A percentile compares a stretch with the other conserved stretches of the same genome.
These are phyloP conservation scores for Tulasnella sp. DNA, from an alignment of 768 basidiomycete genomes.

Conservation along the genomic window DNA sequence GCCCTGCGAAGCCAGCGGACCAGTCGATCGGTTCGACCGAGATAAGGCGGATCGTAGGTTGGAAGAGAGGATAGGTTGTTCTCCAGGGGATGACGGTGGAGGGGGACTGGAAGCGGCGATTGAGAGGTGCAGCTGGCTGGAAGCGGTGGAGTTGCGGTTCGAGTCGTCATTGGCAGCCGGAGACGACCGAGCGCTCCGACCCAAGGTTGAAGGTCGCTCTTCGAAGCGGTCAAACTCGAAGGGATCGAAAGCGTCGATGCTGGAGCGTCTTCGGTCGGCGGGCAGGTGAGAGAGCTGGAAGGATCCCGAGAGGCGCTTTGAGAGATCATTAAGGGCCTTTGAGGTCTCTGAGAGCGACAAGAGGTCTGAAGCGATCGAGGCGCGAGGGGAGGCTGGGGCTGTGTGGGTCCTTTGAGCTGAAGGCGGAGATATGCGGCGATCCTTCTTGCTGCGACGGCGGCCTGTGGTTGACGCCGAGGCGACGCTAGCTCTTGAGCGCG, in stretches of 20 bases:
- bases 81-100: background rate
- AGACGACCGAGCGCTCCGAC: slow-evolving; percentile 9
- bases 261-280: background rate
- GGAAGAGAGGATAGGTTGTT: slow-evolving; percentile 6
- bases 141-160: background rate
- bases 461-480: slow-evolving; percentile 15
- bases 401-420: background rate
- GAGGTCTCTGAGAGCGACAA: slow-evolving; percentile 33
- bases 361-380: slow-evolving; percentile 31
- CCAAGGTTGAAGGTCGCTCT: background rate
- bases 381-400: slow-evolving; percentile 25
- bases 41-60: background rate
- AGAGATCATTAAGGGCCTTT: slow-evolving; percentile 26
- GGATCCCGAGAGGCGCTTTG: slow-evolving; percentile 22
- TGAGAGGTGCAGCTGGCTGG: slow-evolving; percentile 9
- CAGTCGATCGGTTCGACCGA: slow-evolving; percentile 19
- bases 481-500: slow-evolving; percentile 10
- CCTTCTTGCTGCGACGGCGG: slow-evolving; percentile 17
- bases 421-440: slow-evolving; percentile 19
- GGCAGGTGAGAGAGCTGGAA: background rate
- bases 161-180: slow-evolving; percentile 6
- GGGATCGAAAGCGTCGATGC: slow-evolving; percentile 13
- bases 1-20: slow-evolving; percentile 17
- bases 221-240: slow-evolving; percentile 32
- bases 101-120: slow-evolving; percentile 5